Evolutionary conservation across 805 yeast genomes (phyloP).

Genomic region (Limtongia smithiae): DNA sequence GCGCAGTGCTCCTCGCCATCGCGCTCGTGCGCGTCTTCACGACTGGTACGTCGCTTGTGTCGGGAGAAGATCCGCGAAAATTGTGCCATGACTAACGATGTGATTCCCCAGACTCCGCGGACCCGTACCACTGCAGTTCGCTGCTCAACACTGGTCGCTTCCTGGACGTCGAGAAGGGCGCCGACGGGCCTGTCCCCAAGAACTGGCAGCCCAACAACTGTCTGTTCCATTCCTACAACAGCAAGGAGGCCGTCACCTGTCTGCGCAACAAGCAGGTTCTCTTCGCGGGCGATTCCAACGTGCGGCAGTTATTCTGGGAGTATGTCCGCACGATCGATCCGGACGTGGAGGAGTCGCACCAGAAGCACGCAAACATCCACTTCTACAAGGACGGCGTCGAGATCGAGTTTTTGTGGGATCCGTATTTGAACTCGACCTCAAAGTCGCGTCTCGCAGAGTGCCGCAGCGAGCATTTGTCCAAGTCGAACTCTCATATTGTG

Average conservation of each 20-base stretch:
- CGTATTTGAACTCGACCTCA: conserved; percentile 25
- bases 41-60: conserved; percentile 12
- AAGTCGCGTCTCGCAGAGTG: conserved; percentile 10
- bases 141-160: conserved; percentile 19
- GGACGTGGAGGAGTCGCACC: conserved; percentile 19
- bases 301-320: conserved; percentile 31
- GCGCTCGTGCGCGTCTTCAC: conserved; percentile 24
- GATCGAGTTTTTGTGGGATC: conserved; percentile 30
- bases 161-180: conserved; percentile 6
- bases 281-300: conserved; percentile 32
- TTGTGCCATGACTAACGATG: too few relatives aligned
- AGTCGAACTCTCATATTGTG: conserved; percentile 13
- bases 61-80: too few relatives aligned
- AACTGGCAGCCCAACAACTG: conserved; percentile 32
- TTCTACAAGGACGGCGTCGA: conserved; percentile 19
- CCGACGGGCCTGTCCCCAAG: conserved; percentile 8
- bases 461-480: neutral
- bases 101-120: conserved; percentile 15
- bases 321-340: conserved; percentile 29
- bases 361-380: conserved; percentile 24
- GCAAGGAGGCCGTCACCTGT: conserved; percentile 23
- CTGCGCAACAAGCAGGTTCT: conserved; percentile 24
- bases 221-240: conserved; percentile 25
- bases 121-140: conserved; percentile 26
- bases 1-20: conserved; percentile 11